Evolutionary conservation across 2,329 filamentous ascomycete genomes (phyloP).

Genomic region (Beauveria scarabaeidicola): DNA sequence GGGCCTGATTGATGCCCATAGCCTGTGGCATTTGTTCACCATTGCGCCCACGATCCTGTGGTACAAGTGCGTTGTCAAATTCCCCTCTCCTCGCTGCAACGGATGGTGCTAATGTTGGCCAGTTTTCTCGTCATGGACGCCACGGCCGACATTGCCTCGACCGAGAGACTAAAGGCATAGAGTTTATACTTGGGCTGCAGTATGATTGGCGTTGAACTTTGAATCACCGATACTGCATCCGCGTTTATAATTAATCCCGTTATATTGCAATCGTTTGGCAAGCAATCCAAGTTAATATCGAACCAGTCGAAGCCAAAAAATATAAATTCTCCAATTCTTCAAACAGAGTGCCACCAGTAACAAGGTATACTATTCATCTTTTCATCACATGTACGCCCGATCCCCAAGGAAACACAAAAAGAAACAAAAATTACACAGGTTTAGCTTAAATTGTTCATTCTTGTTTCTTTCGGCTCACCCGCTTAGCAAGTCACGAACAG

Average conservation of each 20-base stretch:
- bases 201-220: neutral
- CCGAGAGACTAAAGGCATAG: conserved; percentile 61
- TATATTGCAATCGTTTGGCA: neutral
- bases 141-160: conserved; percentile 66
- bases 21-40: conserved; percentile 90
- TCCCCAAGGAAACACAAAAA: neutral
- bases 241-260: neutral
- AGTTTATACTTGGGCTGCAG: neutral
- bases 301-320: neutral
- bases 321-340: neutral
- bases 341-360: neutral
- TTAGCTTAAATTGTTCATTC: neutral
- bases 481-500: conserved; percentile 46
- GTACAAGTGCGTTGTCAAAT: conserved; percentile 69
- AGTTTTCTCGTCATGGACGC: conserved; percentile 85
- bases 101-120: conserved; percentile 17
- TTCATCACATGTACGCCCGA: neutral
- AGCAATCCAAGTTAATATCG: conserved; percentile 1
- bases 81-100: neutral
- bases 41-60: conserved; percentile 80
- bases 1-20: conserved; percentile 84
- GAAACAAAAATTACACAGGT: neutral
- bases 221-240: neutral
- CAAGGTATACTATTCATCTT: neutral
- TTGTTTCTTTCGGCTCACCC: conserved; percentile 27